Evolutionary conservation across 768 basidiomycete genomes (phyloP), one percentile per base, ranked within the genome.

Genomic region (Melanogaster broomeanus): DNA sequence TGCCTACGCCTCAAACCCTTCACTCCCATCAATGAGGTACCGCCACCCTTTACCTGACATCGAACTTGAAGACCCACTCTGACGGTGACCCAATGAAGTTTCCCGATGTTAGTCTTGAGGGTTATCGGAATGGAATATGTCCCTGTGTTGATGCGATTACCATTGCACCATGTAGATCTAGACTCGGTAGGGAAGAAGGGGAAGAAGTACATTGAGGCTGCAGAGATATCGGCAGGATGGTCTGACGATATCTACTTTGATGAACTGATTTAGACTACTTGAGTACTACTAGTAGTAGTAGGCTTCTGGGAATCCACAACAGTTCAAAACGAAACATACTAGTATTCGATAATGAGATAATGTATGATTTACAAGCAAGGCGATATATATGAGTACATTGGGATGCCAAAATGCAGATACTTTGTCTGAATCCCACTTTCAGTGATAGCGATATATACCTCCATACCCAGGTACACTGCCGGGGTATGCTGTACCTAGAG

Each of bases 51-150:
- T 45, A 15, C 62, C 63, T 7, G 34, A 3, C 2, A 49, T 67
- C n/a, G 54, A 45, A n/a, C n/a, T n/a, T n/a, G 11, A 28, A 48
- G n/a, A 64, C 52, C 3, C 52, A 49, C 40, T 67, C 59, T 9
- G 44, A 60, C 5, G 65, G 65, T 22, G 65, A 64, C 38, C 57
- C 64, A 11, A 45, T 19, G 15, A 67, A 65, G 44, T 62, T 67
- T 39, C 57, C 54, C 2, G 53, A 62, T 9, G 10, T 55, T n/a
- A 15, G 45, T 62, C 27, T 62, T 42, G 33, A 61, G 49, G 22
- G 40, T 67, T 4, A 48, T 48, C 25, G 52, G 44, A 49, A 56
- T 37, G 51, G 52, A 64, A 4, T 45, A 53, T 45, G 43, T 58
- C 1, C 57, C 63, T 10, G 30, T 47, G n/a, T 53, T 62, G 8